These are phyloP conservation scores for Candida labiduridarum DNA, from an alignment of 1,139 yeast species.

Conservation along the genomic window DNA sequence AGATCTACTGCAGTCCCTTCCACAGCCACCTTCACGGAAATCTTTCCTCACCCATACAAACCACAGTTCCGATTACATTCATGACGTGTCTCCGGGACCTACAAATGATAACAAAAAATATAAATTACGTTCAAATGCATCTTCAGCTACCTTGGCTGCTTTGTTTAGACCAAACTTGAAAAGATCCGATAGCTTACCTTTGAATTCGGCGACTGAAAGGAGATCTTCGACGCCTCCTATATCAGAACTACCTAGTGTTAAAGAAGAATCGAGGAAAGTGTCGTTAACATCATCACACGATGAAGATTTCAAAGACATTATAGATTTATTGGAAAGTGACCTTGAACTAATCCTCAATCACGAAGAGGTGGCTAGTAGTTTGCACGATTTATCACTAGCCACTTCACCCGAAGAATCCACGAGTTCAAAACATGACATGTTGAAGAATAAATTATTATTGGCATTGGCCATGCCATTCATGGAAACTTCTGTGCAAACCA, in stretches of 20 bases:
- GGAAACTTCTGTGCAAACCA: constrained; percentile 51
- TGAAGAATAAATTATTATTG: constrained; percentile 57
- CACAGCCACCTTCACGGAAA: constrained; percentile 1
- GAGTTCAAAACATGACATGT: constrained; percentile 35
- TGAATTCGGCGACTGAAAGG: constrained; percentile 13
- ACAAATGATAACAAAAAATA: constrained; percentile 18
- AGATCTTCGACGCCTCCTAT: constrained; percentile 4
- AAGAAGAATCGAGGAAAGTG: background rate
- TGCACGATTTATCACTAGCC: constrained; percentile 58
- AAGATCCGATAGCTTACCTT: constrained; percentile 41
- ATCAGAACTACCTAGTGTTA: background rate
- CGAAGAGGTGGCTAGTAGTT: constrained; percentile 50
- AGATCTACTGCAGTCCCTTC: background rate
- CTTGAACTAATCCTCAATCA: constrained; percentile 29
- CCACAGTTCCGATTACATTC: constrained; percentile 26
- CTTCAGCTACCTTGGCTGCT: constrained; percentile 66
- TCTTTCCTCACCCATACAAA: constrained; percentile 17
- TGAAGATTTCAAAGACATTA: constrained; percentile 48
- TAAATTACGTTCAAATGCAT: constrained; percentile 49
- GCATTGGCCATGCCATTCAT: constrained; percentile 79
- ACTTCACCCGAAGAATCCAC: constrained; percentile 29
- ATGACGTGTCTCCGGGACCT: constrained; percentile 12
- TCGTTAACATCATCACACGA: constrained; percentile 7
- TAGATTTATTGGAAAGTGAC: constrained; percentile 44
- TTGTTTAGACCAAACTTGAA: constrained; percentile 47